Conservation (phyloP, 2,329 filamentous ascomycete species). For the Botrytis hyacinthi region DNA sequence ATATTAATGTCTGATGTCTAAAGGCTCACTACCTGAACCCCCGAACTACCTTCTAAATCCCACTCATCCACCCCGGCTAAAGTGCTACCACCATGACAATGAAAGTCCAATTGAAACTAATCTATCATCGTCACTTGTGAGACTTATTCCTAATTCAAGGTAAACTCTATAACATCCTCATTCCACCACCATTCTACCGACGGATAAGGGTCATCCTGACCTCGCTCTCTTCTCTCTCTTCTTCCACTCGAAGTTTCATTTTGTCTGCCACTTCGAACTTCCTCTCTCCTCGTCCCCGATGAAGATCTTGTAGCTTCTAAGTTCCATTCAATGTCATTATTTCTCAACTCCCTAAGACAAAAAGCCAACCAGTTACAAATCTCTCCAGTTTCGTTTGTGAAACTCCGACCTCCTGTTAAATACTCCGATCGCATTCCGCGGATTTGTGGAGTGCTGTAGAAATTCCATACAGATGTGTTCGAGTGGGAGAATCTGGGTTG, state of each 20-base stretch:
- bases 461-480: not conserved
- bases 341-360: not conserved
- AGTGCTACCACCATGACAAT: not conserved
- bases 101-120: no score
- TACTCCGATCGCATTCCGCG: not conserved
- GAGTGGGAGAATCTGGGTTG: not conserved
- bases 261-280: not conserved
- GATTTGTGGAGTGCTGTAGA: not conserved
- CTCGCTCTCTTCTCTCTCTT: not conserved
- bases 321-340: not conserved
- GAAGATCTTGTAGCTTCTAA: not conserved
- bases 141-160: not conserved
- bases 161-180: not conserved
- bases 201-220: no score
- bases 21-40: not conserved
- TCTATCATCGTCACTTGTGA: not conserved
- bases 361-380: conserved; percentile 1
- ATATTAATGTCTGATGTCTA: not conserved
- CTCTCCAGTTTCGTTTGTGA: not conserved
- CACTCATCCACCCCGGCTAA: not conserved
- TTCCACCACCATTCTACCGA: not conserved
- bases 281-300: not conserved
- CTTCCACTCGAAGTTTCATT: not conserved
- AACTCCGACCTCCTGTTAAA: not conserved
- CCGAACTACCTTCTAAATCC: not conserved